These are phyloP conservation scores for Hyphopichia wangnamkhiaoensis DNA, from an alignment of 1,139 yeast genomes.

Conservation along the genomic window DNA sequence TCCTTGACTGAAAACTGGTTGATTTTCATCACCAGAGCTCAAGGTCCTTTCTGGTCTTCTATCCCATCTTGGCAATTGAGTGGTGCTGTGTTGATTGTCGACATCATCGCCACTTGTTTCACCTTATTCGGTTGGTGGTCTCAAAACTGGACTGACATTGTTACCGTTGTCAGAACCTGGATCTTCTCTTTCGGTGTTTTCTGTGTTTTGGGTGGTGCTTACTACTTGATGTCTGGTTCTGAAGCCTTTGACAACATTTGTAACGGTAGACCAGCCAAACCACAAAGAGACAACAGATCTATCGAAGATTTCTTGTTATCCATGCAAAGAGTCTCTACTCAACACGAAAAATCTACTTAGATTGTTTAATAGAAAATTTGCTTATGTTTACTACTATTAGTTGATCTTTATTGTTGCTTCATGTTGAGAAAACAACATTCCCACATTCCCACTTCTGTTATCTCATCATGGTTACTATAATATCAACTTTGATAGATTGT, in stretches of 20 bases:
- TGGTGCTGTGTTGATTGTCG: slow-evolving; percentile 89
- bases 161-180: slow-evolving; percentile 92
- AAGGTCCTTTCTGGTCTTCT: slow-evolving; percentile 94
- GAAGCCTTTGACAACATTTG: slow-evolving; percentile 87
- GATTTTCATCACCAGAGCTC: slow-evolving; percentile 93
- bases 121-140: slow-evolving; percentile 97
- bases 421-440: too few relatives aligned
- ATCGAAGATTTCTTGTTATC: slow-evolving; percentile 94
- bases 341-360: slow-evolving; percentile 77
- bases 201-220: slow-evolving; percentile 96
- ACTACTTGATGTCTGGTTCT: slow-evolving; percentile 88
- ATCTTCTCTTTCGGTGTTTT: slow-evolving; percentile 94
- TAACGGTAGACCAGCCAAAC: slow-evolving; percentile 83
- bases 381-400: too few relatives aligned
- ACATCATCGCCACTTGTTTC: slow-evolving; percentile 87
- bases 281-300: slow-evolving; percentile 69
- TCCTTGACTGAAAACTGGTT: slow-evolving; percentile 95
- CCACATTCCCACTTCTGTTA: slow-evolving; percentile 1
- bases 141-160: slow-evolving; percentile 96
- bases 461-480: too few relatives aligned
- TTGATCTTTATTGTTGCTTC: slow-evolving; percentile 1
- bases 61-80: slow-evolving; percentile 92
- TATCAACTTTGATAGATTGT: too few relatives aligned
- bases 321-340: slow-evolving; percentile 98
- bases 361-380: slow-evolving; percentile 10